A percentile compares a stretch with the other conserved stretches of the same genome.
Conservation (phyloP, 208 protist genomes). For the Endotrypanum monterogeii region DNA sequence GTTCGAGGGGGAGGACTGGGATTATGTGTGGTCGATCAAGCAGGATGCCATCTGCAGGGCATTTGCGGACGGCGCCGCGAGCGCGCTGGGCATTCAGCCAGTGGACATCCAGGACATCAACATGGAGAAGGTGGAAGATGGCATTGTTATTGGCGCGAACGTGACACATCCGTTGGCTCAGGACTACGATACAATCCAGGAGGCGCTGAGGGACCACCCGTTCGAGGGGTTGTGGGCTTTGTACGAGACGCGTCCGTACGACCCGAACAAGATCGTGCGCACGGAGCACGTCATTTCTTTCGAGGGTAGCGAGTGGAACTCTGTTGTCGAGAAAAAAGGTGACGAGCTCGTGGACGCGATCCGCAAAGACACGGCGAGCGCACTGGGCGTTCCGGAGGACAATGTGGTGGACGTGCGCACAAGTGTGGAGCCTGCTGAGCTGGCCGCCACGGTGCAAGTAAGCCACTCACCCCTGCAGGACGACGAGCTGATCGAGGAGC, state of each 20-base stretch:
- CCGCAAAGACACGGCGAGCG: slow-evolving; percentile 40
- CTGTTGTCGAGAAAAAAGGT: slow-evolving; percentile 25
- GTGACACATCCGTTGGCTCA: slow-evolving; percentile 36
- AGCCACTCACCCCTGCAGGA: slow-evolving; percentile 44
- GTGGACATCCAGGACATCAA: slow-evolving; percentile 8
- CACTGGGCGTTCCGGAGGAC: neutral
- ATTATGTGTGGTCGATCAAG: slow-evolving; percentile 31
- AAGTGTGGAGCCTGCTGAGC: slow-evolving; percentile 12
- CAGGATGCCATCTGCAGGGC: slow-evolving; percentile 37
- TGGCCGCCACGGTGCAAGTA: slow-evolving; percentile 29
- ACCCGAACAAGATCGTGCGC: slow-evolving; percentile 34
- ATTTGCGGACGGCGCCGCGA: slow-evolving; percentile 33
- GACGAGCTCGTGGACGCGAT: slow-evolving; percentile 38
- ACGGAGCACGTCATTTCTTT: slow-evolving; percentile 41
- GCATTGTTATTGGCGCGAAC: slow-evolving; percentile 2
- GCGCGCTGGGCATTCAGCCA: slow-evolving; percentile 12
- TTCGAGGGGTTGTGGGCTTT: slow-evolving; percentile 50
- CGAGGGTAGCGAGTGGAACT: slow-evolving; percentile 65
- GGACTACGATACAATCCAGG: slow-evolving; percentile 34
- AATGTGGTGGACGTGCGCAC: slow-evolving; percentile 11
- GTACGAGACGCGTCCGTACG: slow-evolving; percentile 43
- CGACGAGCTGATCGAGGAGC: slow-evolving; percentile 42
- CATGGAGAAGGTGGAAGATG: neutral
- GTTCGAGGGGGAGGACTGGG: slow-evolving; percentile 50
- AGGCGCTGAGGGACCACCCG: slow-evolving; percentile 33